Percentiles rank a stretch among this genome's conserved stretches.
phyloP scores from a whole-genome alignment of 1,284 basidiomycete species.

The Sporisorium iseilematis-ciliati region DNA sequence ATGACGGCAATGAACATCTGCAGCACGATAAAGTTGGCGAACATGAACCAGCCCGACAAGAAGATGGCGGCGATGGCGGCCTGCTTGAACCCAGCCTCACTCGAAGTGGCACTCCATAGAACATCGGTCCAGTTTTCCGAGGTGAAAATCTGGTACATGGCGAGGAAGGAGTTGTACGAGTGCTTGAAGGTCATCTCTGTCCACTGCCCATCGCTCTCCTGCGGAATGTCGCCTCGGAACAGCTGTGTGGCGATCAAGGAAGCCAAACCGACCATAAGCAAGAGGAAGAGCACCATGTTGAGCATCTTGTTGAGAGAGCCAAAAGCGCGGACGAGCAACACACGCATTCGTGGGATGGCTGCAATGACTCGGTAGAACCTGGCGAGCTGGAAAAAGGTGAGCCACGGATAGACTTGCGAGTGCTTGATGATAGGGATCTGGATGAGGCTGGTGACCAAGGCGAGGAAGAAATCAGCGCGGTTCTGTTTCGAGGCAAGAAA shows the following conservation, averaged over 20 bases:
- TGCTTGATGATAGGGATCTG: constrained; percentile 82
- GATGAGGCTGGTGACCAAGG: constrained; percentile 82
- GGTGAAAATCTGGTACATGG: constrained; percentile 88
- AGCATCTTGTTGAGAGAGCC: constrained; percentile 90
- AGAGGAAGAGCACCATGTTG: constrained; percentile 93
- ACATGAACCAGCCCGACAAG: constrained; percentile 86
- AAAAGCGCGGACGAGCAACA: constrained; percentile 77
- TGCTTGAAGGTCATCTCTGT: constrained; percentile 85
- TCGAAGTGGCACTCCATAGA: constrained; percentile 79
- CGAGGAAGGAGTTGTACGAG: constrained; percentile 88
- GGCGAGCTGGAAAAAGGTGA: constrained; percentile 87
- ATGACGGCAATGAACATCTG: constrained; percentile 99
- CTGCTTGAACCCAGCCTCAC: constrained; percentile 80
- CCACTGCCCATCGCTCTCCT: constrained; percentile 60
- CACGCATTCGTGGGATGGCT: constrained; percentile 82
- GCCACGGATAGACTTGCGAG: constrained; percentile 84
- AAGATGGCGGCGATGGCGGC: constrained; percentile 82
- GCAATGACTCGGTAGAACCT: constrained; percentile 95
- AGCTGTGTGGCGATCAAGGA: constrained; percentile 82
- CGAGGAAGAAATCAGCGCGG: constrained; percentile 84
- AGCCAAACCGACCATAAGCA: constrained; percentile 88
- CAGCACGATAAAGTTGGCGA: constrained; percentile 93
- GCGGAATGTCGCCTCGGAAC: constrained; percentile 80
- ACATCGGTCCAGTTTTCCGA: constrained; percentile 94
- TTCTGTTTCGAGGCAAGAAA: constrained; percentile 81